Evolutionary conservation across 164 flowering plant species (phyloP).

Genomic region (Aristolochia contorta): DNA sequence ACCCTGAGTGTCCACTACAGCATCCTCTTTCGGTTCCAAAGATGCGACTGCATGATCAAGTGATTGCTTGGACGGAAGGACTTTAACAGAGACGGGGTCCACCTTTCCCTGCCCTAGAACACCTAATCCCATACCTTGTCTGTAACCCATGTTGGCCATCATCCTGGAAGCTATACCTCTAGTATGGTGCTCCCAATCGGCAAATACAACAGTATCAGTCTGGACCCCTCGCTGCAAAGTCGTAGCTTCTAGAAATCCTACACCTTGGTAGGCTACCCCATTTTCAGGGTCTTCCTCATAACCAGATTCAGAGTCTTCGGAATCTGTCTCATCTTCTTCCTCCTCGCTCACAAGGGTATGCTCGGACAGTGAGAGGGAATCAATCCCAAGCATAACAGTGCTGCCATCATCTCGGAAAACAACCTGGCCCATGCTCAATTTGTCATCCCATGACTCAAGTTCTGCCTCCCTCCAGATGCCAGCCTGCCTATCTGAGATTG

Average conservation of each 20-base stretch:
- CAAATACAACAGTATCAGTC: constrained; percentile 76
- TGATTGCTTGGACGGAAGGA: constrained; percentile 80
- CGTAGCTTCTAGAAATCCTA: constrained; percentile 64
- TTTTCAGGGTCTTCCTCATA: constrained; percentile 37
- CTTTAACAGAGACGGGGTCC: constrained; percentile 67
- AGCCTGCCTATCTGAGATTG: constrained; percentile 36
- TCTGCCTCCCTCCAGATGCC: constrained; percentile 90
- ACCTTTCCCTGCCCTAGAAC: constrained; percentile 74
- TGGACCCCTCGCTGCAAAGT: constrained; percentile 57
- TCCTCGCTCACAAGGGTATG: constrained; percentile 53
- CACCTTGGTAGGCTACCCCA: constrained; percentile 29
- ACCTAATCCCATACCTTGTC: constrained; percentile 96
- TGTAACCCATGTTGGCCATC: constrained; percentile 99
- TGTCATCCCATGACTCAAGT: constrained; percentile 78
- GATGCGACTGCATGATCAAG: constrained; percentile 62
- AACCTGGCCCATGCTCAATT: constrained; percentile 36
- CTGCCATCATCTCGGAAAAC: constrained; percentile 77
- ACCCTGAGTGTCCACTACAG: constrained; percentile 11
- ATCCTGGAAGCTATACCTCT: constrained; percentile 96
- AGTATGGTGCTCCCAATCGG: constrained; percentile 96
- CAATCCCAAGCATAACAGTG: constrained; percentile 48
- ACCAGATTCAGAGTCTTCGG: constrained; percentile 43
- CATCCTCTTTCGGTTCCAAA: constrained; percentile 17
- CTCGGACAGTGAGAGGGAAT: constrained; percentile 52
- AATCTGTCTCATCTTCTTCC: constrained; percentile 39